Evolutionary conservation across 164 flowering plant species (phyloP), one percentile per base, ranked within the genome.

Genomic region (Liquidambar formosana): DNA sequence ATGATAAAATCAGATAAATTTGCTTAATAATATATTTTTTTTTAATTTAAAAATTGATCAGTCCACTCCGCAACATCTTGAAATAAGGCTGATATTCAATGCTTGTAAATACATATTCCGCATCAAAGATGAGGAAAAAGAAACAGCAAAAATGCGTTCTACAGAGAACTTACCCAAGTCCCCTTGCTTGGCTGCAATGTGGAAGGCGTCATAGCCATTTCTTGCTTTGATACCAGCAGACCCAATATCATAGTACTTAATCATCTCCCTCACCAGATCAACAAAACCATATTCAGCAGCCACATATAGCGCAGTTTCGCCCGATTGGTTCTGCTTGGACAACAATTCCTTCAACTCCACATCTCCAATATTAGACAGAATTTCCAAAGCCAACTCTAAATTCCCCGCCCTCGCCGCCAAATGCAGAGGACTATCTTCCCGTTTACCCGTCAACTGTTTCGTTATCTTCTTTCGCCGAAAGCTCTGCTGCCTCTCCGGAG

Each of bases 111-210:
- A 33, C 41, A 33, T 33, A 33, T n/a, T n/a, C n/a, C n/a, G n/a
- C n/a, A n/a, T 33, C 41, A 33, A 33, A 33, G 41, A 33, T 33
- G 41, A 33, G 41, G 41, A 33, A 6, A 33, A 6, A 33, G 41
- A 33, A 6, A 33, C 4, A 33, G 41, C n/a, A n/a, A n/a, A n/a
- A n/a, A n/a, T n/a, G n/a, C n/a, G n/a, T n/a, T n/a, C n/a, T n/a
- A 33, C 4, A 33, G 21, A 49, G 54, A 64, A 64, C 73, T 45
- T 82, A 92, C 99, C 97, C 22, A 89, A 75, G 75, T 91, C 89
- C 27, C 97, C 97, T 89, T 90, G 97, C 74, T 89, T 93, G 51
- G 96, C 94, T 54, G 99, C 99, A 67, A 95, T 88, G 73, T 93
- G 99, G 71, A 95, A 84, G 0, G 99, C 97, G 73, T 95, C 99